Evolutionary conservation across 306 rosid genomes (phyloP).

Genomic region (Ziziphus jujuba): DNA sequence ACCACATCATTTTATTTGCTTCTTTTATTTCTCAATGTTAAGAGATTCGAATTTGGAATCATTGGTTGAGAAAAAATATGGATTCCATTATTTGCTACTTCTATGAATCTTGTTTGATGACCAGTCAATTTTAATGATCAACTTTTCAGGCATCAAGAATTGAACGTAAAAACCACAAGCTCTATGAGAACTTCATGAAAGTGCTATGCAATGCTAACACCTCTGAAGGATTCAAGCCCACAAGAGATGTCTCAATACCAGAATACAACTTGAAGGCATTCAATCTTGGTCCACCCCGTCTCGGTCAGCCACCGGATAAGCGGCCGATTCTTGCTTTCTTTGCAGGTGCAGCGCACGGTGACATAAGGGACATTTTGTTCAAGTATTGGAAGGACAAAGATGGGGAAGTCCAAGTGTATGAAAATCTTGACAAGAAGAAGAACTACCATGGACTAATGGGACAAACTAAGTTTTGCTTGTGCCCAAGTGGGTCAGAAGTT

Average conservation of each 20-base stretch:
- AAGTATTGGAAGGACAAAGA: conserved; percentile 33
- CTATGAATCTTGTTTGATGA: background rate
- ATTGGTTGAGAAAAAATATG: no score
- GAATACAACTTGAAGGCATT: background rate
- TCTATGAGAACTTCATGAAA: background rate
- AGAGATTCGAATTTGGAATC: background rate
- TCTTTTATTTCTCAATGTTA: background rate
- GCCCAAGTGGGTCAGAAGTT: conserved; percentile 47
- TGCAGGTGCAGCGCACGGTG: conserved; percentile 14
- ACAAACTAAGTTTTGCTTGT: conserved; percentile 36
- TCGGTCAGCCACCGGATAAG: background rate
- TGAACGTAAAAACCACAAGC: background rate
- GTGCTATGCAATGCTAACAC: conserved; percentile 32
- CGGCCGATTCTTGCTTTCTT: conserved; percentile 20
- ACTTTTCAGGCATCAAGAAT: conserved; percentile 9
- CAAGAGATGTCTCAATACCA: conserved; percentile 1
- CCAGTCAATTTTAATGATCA: background rate
- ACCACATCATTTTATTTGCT: background rate
- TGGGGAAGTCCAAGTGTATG: conserved; percentile 30
- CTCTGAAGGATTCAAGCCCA: conserved; percentile 34
- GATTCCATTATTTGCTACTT: no score
- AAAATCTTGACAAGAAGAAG: conserved; percentile 24
- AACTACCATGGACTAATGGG: conserved; percentile 36
- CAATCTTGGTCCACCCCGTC: conserved; percentile 18
- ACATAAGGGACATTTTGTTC: conserved; percentile 24